Evolutionary conservation across 345 rosid genomes (phyloP).

Genomic region (Excoecaria cochinchinensis): DNA sequence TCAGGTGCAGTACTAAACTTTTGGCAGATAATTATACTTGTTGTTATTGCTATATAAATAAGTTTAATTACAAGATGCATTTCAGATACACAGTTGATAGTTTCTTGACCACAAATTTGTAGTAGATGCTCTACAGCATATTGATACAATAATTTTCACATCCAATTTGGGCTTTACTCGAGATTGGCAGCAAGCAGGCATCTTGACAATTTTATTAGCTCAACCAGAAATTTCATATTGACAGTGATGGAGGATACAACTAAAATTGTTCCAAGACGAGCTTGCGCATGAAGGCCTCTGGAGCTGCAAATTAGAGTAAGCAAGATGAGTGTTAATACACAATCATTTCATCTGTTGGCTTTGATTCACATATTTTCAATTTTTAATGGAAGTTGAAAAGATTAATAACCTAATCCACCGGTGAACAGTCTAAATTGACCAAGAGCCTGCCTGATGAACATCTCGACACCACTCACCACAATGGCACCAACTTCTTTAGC

Average conservation of each 20-base stretch:
- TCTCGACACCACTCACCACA: constrained; percentile 56
- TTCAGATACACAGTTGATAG: no score
- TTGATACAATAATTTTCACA: background rate
- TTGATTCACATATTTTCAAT: background rate
- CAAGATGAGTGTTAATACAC: constrained; percentile 1
- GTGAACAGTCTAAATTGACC: constrained; percentile 60
- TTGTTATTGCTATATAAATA: background rate
- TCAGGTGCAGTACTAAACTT: constrained; percentile 27
- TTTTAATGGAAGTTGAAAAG: background rate
- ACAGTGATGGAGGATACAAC: background rate
- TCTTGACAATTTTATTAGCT: constrained; percentile 4
- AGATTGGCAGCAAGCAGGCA: background rate
- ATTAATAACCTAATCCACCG: constrained; percentile 21
- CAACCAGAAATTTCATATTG: background rate
- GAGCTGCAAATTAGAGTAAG: constrained; percentile 30
- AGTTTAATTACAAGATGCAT: background rate
- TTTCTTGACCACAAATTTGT: background rate
- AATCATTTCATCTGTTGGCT: background rate
- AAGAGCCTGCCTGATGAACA: constrained; percentile 64
- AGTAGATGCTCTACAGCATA: background rate
- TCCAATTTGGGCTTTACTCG: background rate
- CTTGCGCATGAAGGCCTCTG: constrained; percentile 46
- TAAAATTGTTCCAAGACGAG: constrained; percentile 44
- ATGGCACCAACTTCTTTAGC: constrained; percentile 58
- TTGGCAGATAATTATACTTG: background rate